Conservation (phyloP, 768 basidiomycete genomes). For the Lyophyllum shimeji region DNA sequence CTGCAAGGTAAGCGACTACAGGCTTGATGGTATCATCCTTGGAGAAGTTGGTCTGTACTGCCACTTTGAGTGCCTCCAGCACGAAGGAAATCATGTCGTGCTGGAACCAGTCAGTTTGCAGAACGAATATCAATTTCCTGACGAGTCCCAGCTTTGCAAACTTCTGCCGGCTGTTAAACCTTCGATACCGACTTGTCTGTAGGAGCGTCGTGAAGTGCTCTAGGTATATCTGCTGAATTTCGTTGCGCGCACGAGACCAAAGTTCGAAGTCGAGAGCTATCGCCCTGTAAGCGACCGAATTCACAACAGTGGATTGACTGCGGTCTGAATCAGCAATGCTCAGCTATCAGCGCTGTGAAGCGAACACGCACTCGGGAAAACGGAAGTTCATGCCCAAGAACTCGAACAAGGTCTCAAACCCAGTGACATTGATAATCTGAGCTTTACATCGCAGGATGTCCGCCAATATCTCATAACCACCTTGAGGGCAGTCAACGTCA, state of each 20-base stretch:
- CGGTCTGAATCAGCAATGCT: background rate
- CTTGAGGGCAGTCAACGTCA: conserved; percentile 34
- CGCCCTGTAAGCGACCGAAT: conserved; percentile 76
- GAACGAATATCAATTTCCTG: conserved; percentile 74
- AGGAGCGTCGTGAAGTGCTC: conserved; percentile 82
- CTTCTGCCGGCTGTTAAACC: conserved; percentile 77
- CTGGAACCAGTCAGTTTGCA: conserved; percentile 79
- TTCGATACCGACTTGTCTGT: conserved; percentile 65
- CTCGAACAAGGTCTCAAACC: conserved; percentile 82
- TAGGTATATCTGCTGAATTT: conserved; percentile 77
- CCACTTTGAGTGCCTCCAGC: conserved; percentile 58
- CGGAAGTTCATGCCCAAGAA: conserved; percentile 86
- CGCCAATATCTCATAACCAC: conserved; percentile 85
- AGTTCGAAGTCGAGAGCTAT: conserved; percentile 90
- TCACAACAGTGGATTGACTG: conserved; percentile 81
- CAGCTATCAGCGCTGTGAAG: background rate
- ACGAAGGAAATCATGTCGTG: conserved; percentile 50
- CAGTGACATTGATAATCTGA: conserved; percentile 72
- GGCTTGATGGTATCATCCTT: conserved; percentile 82
- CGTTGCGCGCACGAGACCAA: conserved; percentile 71
- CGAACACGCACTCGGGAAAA: conserved; percentile 64
- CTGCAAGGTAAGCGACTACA: conserved; percentile 80
- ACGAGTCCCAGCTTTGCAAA: conserved; percentile 71
- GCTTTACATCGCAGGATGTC: conserved; percentile 72
- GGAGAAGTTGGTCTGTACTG: conserved; percentile 66